A percentile compares a stretch with the other conserved stretches of the same genome.
phyloP scores from a whole-genome alignment of 2,329 filamentous ascomycete species.

The Penicillium freii region DNA sequence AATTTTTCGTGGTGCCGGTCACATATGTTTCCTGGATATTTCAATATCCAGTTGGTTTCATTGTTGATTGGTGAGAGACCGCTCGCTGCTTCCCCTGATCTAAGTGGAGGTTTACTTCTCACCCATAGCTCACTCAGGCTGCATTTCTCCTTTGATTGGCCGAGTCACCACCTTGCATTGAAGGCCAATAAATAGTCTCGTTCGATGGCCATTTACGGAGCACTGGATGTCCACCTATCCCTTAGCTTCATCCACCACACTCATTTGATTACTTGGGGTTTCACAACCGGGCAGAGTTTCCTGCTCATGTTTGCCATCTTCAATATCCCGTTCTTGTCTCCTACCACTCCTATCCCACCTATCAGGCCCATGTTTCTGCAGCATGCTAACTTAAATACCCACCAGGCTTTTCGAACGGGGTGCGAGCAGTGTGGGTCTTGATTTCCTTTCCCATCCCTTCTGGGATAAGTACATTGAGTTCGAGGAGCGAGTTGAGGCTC shows the following conservation, averaged over 20 bases:
- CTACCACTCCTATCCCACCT: conserved; percentile 33
- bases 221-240: conserved; percentile 27
- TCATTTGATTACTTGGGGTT: conserved; percentile 39
- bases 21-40: conserved; percentile 36
- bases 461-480: conserved; percentile 99
- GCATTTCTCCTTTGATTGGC: conserved; percentile 44
- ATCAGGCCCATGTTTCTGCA: conserved; percentile 11
- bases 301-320: conserved; percentile 43
- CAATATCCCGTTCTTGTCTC: conserved; percentile 37
- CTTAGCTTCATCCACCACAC: conserved; percentile 33
- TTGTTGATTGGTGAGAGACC: conserved; percentile 61
- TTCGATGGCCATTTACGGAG: conserved; percentile 36
- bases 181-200: conserved; percentile 31
- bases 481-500: conserved; percentile 82
- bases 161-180: conserved; percentile 30
- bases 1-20: conserved; percentile 38
- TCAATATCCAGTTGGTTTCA: conserved; percentile 36
- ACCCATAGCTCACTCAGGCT: conserved; percentile 53
- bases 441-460: conserved; percentile 92
- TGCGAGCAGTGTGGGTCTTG: conserved; percentile 77
- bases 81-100: conserved; percentile 57
- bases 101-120: conserved; percentile 50
- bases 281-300: conserved; percentile 37
- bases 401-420: conserved; percentile 87
- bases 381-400: conserved; percentile 41